Conservation (phyloP, 176 grass and related monocot genomes). For the Dactylis glomerata region DNA sequence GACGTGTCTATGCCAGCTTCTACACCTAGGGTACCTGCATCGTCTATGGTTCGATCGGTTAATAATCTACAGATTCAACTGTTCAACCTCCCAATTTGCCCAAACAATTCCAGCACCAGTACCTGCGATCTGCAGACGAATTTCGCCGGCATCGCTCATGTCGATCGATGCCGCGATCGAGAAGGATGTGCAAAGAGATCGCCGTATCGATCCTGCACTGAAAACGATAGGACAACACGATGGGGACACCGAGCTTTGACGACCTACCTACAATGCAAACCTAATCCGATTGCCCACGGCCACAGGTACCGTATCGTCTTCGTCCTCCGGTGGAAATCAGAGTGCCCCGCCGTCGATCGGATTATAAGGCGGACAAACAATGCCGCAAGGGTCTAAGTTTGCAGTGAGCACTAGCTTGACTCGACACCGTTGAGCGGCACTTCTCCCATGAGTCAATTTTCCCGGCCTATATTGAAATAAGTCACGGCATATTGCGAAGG, state of each 20-base stretch:
- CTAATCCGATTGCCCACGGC: neutral
- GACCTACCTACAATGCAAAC: neutral
- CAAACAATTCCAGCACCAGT: neutral
- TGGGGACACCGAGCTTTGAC: neutral
- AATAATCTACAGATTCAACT: neutral
- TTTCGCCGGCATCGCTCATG: conserved; percentile 40
- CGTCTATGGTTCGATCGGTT: neutral
- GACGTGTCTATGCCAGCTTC: neutral
- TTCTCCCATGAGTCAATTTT: neutral
- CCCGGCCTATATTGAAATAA: neutral
- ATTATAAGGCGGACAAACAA: neutral
- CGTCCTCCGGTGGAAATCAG: neutral
- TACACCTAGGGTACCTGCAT: conserved; percentile 27
- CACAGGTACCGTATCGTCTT: neutral
- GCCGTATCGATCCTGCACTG: neutral
- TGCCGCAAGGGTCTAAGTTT: neutral
- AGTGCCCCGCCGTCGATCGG: neutral
- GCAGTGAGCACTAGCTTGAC: conserved; percentile 6
- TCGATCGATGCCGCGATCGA: neutral
- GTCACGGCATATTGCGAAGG: neutral
- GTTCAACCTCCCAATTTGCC: neutral
- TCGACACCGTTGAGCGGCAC: neutral
- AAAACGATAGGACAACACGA: neutral
- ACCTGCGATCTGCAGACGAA: conserved; percentile 48
- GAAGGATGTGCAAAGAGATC: neutral